Evolutionary conservation across 1,284 basidiomycete genomes (phyloP).

Genomic region (Gastroboletus turbinatus): DNA sequence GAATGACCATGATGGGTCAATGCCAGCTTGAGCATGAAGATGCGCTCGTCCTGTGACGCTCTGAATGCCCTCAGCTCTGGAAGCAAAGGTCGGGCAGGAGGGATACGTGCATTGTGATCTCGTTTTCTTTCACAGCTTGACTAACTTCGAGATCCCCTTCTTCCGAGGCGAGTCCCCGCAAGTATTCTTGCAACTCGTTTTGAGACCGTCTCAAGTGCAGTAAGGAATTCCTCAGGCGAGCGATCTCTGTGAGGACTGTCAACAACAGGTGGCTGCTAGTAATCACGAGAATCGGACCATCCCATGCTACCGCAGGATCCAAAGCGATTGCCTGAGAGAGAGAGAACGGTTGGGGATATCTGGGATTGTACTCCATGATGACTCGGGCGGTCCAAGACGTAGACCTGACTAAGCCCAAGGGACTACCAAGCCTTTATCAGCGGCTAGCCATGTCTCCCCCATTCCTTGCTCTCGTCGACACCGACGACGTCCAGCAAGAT

Average conservation of each 20-base stretch:
- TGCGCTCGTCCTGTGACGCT: slow-evolving; percentile 70
- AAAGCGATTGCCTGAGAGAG: slow-evolving; percentile 63
- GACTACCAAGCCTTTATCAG: not conserved
- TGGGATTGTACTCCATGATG: slow-evolving; percentile 63
- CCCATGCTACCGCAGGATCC: slow-evolving; percentile 65
- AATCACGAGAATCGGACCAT: slow-evolving; percentile 47
- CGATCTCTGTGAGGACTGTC: slow-evolving; percentile 55
- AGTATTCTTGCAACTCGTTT: slow-evolving; percentile 49
- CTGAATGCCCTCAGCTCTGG: slow-evolving; percentile 38
- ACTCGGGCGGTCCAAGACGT: not conserved
- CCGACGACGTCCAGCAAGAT: slow-evolving; percentile 37
- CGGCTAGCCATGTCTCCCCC: slow-evolving; percentile 29
- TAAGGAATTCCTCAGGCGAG: slow-evolving; percentile 73
- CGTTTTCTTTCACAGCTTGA: slow-evolving; percentile 54
- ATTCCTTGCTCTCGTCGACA: slow-evolving; percentile 63
- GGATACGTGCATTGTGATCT: slow-evolving; percentile 43
- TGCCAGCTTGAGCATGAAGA: slow-evolving; percentile 63
- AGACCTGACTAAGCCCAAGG: slow-evolving; percentile 23
- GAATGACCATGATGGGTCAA: slow-evolving; percentile 61
- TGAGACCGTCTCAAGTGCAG: slow-evolving; percentile 65
- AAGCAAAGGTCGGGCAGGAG: not conserved
- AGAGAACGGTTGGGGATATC: slow-evolving; percentile 74
- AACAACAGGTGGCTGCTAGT: not conserved
- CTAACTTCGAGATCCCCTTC: slow-evolving; percentile 43
- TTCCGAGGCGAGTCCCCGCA: slow-evolving; percentile 34